A percentile compares a stretch with the other conserved stretches of the same genome.
Conservation (phyloP, 2,329 filamentous ascomycete species). For the Aspergillus phoenicis region DNA sequence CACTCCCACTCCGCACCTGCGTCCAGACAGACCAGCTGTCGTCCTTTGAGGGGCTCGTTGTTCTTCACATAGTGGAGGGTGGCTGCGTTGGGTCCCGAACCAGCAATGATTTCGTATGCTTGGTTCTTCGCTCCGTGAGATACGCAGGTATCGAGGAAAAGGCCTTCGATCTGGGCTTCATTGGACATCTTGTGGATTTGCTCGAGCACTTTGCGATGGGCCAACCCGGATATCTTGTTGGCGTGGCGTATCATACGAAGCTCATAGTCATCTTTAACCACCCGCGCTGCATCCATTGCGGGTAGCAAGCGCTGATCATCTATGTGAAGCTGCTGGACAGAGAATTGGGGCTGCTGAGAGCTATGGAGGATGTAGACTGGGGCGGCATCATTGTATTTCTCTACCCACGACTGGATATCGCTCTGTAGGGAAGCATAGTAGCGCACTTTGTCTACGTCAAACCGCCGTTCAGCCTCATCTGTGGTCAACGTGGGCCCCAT, state of each 20-base stretch:
- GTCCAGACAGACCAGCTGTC: constrained; percentile 80
- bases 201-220: constrained; percentile 65
- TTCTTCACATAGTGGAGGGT: constrained; percentile 89
- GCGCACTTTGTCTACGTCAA: constrained; percentile 72
- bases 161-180: constrained; percentile 79
- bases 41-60: constrained; percentile 67
- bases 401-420: constrained; percentile 52
- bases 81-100: constrained; percentile 75
- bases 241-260: constrained; percentile 72
- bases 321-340: constrained; percentile 24
- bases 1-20: constrained; percentile 76
- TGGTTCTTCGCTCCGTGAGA: constrained; percentile 76
- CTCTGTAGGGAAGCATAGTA: constrained; percentile 54
- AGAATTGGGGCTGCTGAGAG: constrained; percentile 34
- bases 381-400: constrained; percentile 26
- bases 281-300: constrained; percentile 69
- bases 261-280: constrained; percentile 75
- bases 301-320: constrained; percentile 35
- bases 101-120: constrained; percentile 85
- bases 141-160: constrained; percentile 77
- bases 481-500: constrained; percentile 45
- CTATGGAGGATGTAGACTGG: constrained; percentile 43
- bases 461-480: constrained; percentile 62
- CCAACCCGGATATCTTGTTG: constrained; percentile 69
- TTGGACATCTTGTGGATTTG: constrained; percentile 67